Base-by-base conservation (phyloP, 176 grass and related monocot species). In the Lolium rigidum region DNA sequence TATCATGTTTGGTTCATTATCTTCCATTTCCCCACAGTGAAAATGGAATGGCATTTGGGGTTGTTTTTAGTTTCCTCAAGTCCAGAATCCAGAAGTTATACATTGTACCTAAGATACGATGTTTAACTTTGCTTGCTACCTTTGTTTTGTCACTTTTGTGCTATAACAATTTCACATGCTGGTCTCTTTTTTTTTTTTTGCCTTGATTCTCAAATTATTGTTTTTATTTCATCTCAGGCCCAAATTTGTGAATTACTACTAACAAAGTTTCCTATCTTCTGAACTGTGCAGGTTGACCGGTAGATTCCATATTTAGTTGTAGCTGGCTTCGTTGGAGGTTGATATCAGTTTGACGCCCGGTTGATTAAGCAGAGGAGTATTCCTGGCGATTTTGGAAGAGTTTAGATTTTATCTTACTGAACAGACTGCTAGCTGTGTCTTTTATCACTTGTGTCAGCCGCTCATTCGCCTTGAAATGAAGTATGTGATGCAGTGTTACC, bases 401-500 rank as follows among this genome's bases (percentile, higher is more conserved):
- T 77, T 76, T 76, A 89, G 52, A 18, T 70, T 80, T 22, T 28
- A 1, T 74, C 37, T 80, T 35, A 65, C 69, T 89, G 77, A 50
- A 78, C 54, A 82, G 31, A 74, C 48, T 65, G 10, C 79, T 84
- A 24, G 24, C 48, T 50, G 62, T 28, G 76, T 74, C 1, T 71
- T 64, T 7, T 60, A 24, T 39, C 39, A 48, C 39, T 58, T 20
- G 15, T 21, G 60, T 43, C 61, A 61, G 49, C 20, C 21, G 67
- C 26, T 74, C 20, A 25, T 52, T 74, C 52, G 47, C 37, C 55
- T 17, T 86, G 62, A 60, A 78, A 82, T 86, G 88, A 54, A 62
- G 72, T 52, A 46, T 61, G 13, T 25, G 2, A 13, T 74, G 15
- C 54, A 7, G 14, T 80, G 16, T 35, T 35, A 62, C 26, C 18